These are phyloP conservation scores for Cladophialophora chaetospira DNA, from an alignment of 2,329 filamentous ascomycete genomes.

Conservation along the genomic window DNA sequence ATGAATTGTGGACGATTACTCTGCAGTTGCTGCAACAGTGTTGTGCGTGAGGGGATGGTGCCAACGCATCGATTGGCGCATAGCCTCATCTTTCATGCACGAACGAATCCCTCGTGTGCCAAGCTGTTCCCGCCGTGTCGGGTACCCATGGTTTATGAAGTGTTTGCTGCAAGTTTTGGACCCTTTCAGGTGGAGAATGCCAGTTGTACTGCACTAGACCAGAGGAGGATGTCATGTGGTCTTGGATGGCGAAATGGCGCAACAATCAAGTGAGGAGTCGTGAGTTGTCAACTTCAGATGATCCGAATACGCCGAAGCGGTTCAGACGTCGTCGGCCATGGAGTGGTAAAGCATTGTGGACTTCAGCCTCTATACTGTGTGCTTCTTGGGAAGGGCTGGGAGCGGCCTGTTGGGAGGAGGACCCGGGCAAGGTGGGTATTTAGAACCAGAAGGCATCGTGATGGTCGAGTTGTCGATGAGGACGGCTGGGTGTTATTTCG, in stretches of 20 bases:
- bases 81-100: constrained; percentile 7
- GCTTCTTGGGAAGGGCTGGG: constrained; percentile 35
- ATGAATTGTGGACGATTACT: neutral
- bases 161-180: constrained; percentile 2
- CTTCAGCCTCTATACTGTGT: neutral
- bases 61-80: constrained; percentile 25
- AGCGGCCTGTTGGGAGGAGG: constrained; percentile 38
- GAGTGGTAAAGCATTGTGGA: neutral
- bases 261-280: neutral
- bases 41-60: constrained; percentile 26
- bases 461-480: constrained; percentile 1
- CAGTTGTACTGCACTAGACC: constrained; percentile 11
- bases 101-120: constrained; percentile 17
- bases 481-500: neutral
- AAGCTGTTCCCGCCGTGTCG: constrained; percentile 9
- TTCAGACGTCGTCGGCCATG: neutral
- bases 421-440: constrained; percentile 38
- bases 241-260: neutral
- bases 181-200: constrained; percentile 5
- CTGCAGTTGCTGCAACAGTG: constrained; percentile 21
- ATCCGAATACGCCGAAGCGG: neutral
- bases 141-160: neutral
- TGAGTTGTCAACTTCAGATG: neutral
- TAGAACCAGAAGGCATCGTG: constrained; percentile 36
- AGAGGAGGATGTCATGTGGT: constrained; percentile 17